phyloP scores from a whole-genome alignment of 1,139 yeast genomes.

The Entelexis sorbosivorans region DNA sequence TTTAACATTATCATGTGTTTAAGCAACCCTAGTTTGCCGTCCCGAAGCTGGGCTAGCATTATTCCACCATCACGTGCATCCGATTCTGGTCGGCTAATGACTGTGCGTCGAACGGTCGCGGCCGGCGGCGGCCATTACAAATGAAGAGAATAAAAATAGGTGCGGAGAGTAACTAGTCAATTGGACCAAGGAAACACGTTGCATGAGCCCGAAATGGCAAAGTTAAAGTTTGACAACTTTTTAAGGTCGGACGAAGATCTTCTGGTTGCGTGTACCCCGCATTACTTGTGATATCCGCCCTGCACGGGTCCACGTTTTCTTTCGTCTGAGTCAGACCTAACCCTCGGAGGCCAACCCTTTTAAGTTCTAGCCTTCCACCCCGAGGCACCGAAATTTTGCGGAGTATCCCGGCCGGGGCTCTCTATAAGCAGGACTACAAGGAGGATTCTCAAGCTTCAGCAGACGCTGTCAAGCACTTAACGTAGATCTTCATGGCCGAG shows the following conservation, averaged over 20 bases:
- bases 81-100: background rate
- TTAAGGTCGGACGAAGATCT: background rate
- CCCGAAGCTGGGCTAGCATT: background rate
- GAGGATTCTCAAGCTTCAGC: background rate
- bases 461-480: background rate
- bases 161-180: background rate
- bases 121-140: background rate
- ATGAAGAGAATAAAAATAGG: background rate
- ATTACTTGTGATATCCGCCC: background rate
- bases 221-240: background rate
- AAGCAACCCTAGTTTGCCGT: background rate
- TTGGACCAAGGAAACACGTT: background rate
- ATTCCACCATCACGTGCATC: background rate
- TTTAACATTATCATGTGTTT: no score
- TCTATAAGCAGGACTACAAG: background rate
- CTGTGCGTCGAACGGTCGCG: conserved; percentile 1
- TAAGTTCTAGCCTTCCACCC: background rate
- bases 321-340: background rate
- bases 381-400: background rate
- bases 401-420: conserved; percentile 1
- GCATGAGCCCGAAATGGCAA: background rate
- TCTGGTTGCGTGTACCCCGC: background rate
- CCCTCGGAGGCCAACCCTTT: background rate
- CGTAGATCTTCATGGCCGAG: conserved; percentile 11
- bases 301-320: background rate